phyloP scores from a whole-genome alignment of 2,329 filamentous ascomycete species.

The Nothophoma quercina region DNA sequence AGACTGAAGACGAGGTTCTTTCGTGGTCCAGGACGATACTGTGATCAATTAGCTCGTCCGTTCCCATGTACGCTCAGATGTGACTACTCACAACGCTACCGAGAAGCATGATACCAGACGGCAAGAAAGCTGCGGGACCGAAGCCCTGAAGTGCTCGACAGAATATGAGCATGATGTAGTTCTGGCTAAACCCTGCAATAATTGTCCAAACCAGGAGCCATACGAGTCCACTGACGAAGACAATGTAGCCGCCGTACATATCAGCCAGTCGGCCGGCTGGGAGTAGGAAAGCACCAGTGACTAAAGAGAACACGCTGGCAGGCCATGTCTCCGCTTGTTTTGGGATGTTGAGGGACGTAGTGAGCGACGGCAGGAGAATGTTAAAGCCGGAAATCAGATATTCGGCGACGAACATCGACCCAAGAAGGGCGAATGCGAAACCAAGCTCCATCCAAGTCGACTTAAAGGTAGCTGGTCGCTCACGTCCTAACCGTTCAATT shows the following conservation, averaged over 20 bases:
- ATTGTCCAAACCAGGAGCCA: conserved; percentile 75
- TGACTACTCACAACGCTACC: conserved; percentile 56
- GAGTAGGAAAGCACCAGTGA: conserved; percentile 47
- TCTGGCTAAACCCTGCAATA: conserved; percentile 72
- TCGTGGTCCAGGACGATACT: conserved; percentile 70
- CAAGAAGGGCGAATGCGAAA: conserved; percentile 69
- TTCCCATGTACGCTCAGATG: neutral
- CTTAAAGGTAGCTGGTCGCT: conserved; percentile 65
- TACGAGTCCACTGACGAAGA: conserved; percentile 68
- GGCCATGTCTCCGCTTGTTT: conserved; percentile 64
- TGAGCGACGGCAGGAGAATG: conserved; percentile 71
- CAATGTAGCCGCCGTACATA: conserved; percentile 68
- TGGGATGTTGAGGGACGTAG: conserved; percentile 69
- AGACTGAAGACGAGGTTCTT: conserved; percentile 73
- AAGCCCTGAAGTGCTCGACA: conserved; percentile 78
- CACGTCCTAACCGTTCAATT: conserved; percentile 68
- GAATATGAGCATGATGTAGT: conserved; percentile 73
- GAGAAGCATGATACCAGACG: conserved; percentile 71
- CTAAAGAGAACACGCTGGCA: conserved; percentile 48
- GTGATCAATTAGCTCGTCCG: conserved; percentile 22
- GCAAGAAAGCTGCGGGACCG: conserved; percentile 75
- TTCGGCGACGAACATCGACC: conserved; percentile 72
- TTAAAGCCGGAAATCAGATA: conserved; percentile 81
- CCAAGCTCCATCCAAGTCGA: conserved; percentile 64
- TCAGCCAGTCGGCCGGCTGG: conserved; percentile 65